Base-by-base conservation (phyloP, 2,329 filamentous ascomycete genomes). In the Clarireedia sp. region DNA sequence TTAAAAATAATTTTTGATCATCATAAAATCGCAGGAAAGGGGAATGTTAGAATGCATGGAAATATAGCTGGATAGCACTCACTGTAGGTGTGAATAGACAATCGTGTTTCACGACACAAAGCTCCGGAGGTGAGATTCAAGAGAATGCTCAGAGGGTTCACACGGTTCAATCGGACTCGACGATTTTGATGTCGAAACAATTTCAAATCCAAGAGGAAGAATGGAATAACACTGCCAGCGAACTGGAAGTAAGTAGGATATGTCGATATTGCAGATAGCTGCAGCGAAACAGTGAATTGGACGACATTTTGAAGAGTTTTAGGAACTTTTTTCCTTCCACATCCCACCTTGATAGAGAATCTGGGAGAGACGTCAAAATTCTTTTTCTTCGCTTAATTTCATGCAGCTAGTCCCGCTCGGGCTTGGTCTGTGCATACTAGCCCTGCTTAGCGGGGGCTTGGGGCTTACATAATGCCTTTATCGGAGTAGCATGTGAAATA, bases 1-100 rank as follows among this genome's bases (percentile, higher is more conserved):
- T 65, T 62, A 48, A 60, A 62, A 47, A 48, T 7, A 10, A 29
- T 52, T 60, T 63, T 53, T 54, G 47, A 57, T 63, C 64, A 63
- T 65, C 64, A 64, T 63, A 49, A 61, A 61, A 33, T 14, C 10
- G 29, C 29, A 9, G 29, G 29, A 9, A 33, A 33, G 29, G 29
- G 12, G 12, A 12, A 33, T 3, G 9, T 57, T 40, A 57, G 9
- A 48, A n/a, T 29, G 6, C 6, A 12, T 21, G 2, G 21, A 33
- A 14, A 41, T 44, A 14, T 21, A 21, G 17, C 41, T 21, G 12
- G 21, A 44, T 10, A 44, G 12, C 17, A 21, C 41, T 23, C 21
- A 19, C 19, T 21, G 17, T 21, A 23, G 21, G 17, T 41, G 38
- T 9, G 12, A n/a, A 41, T n/a, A 14, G 16, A 41, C 17, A n/a